These are phyloP conservation scores for Suhomyces terraborum DNA, from an alignment of 1,139 yeast species.

Conservation along the genomic window DNA sequence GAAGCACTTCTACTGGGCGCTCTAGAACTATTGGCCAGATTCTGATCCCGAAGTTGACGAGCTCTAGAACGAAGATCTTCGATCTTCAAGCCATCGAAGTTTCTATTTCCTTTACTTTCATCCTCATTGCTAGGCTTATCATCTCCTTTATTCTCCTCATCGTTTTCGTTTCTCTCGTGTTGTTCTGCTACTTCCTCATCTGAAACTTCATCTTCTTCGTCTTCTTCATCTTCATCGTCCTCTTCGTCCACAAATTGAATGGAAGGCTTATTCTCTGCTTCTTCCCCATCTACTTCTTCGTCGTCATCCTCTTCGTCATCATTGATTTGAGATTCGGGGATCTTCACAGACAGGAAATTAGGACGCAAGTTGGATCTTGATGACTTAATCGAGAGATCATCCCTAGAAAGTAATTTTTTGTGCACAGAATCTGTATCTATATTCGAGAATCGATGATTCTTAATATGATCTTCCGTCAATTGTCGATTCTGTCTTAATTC, in stretches of 20 bases:
- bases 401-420: constrained; percentile 14
- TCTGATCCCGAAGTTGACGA: background rate
- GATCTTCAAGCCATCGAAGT: background rate
- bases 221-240: constrained; percentile 18
- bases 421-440: constrained; percentile 2
- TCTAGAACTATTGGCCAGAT: constrained; percentile 3
- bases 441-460: constrained; percentile 5
- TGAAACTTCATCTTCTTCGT: constrained; percentile 18
- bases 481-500: constrained; percentile 5
- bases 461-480: constrained; percentile 3
- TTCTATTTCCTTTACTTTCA: background rate
- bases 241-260: constrained; percentile 33
- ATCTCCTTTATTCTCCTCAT: background rate
- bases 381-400: constrained; percentile 35
- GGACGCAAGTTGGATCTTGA: constrained; percentile 53
- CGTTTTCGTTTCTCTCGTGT: constrained; percentile 19
- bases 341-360: constrained; percentile 74
- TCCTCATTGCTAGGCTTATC: background rate
- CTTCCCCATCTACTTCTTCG: constrained; percentile 22
- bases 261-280: constrained; percentile 26
- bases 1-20: constrained; percentile 4
- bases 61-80: background rate
- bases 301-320: constrained; percentile 68
- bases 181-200: constrained; percentile 14
- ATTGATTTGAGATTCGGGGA: constrained; percentile 70